Evolutionary conservation across 2,329 filamentous ascomycete genomes (phyloP).

Genomic region (Apiospora sp.): DNA sequence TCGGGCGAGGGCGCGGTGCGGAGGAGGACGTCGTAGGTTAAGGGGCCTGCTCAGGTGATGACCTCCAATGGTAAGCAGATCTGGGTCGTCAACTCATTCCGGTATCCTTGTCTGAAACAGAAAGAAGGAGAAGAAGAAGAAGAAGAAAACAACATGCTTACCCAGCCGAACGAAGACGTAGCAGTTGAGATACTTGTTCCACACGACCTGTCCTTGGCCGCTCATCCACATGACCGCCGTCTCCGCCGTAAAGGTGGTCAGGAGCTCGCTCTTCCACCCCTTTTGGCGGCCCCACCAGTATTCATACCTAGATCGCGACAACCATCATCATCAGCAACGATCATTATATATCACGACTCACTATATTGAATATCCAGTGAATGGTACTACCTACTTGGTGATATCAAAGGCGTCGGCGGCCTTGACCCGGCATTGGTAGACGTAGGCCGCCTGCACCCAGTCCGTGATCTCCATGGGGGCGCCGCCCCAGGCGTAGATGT

Average conservation of each 20-base stretch:
- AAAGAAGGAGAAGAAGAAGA: too few species aligned
- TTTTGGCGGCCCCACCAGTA: conserved; percentile 50
- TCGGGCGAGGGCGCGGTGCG: conserved; percentile 42
- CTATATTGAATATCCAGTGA: background rate
- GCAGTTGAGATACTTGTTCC: conserved; percentile 43
- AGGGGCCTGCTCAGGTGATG: conserved; percentile 26
- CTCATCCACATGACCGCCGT: conserved; percentile 49
- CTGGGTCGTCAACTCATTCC: too few species aligned
- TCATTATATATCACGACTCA: too few species aligned
- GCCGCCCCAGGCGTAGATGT: conserved; percentile 49
- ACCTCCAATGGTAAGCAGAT: too few species aligned
- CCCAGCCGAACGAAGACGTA: conserved; percentile 48
- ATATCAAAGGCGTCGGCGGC: conserved; percentile 45
- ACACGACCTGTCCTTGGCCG: conserved; percentile 49
- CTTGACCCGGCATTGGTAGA: conserved; percentile 48
- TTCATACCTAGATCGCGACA: conserved; percentile 47
- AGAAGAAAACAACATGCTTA: conserved; percentile 1
- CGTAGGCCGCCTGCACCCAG: conserved; percentile 39
- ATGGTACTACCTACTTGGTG: background rate
- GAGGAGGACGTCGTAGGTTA: conserved; percentile 32
- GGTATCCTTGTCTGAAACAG: too few species aligned
- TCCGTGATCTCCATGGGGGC: conserved; percentile 42
- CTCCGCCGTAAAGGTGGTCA: conserved; percentile 42
- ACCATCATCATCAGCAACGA: conserved; percentile 28
- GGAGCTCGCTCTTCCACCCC: conserved; percentile 43